Conservation (phyloP, 2,329 filamentous ascomycete genomes). For the Aspergillus glaucus region DNA sequence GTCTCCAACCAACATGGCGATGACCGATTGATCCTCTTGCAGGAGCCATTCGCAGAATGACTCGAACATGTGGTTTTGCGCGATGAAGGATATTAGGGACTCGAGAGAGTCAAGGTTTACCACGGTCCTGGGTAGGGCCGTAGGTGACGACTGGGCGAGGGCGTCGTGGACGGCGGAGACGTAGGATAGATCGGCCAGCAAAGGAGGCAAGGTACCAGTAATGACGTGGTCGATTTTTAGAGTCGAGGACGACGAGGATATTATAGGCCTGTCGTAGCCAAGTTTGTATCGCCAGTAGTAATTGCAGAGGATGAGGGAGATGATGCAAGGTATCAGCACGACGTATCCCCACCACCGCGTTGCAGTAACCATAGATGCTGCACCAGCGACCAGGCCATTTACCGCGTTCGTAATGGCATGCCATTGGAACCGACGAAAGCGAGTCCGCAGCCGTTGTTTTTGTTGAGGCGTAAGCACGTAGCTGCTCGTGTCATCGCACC, state of each 20-base stretch:
- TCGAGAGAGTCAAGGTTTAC: slow-evolving; percentile 7
- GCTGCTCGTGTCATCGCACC: slow-evolving; percentile 13
- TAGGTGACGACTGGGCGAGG: slow-evolving; percentile 7
- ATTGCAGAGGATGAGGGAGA: slow-evolving; percentile 43
- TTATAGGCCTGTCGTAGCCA: slow-evolving; percentile 40
- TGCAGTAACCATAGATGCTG: slow-evolving; percentile 46
- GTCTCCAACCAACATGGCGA: background rate
- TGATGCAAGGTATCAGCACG: slow-evolving; percentile 46
- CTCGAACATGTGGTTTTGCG: slow-evolving; percentile 5
- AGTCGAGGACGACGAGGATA: slow-evolving; percentile 9
- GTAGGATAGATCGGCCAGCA: slow-evolving; percentile 22
- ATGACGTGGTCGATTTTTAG: slow-evolving; percentile 1
- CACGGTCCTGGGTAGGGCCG: slow-evolving; percentile 1
- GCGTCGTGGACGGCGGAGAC: slow-evolving; percentile 14
- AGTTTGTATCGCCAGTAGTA: slow-evolving; percentile 44
- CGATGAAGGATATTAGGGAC: slow-evolving; percentile 1
- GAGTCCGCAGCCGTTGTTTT: slow-evolving; percentile 25
- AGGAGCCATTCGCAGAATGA: slow-evolving; percentile 3
- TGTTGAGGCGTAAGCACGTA: slow-evolving; percentile 14
- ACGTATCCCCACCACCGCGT: slow-evolving; percentile 50
- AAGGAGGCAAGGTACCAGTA: slow-evolving; percentile 15
- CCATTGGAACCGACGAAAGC: slow-evolving; percentile 38
- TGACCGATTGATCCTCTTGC: background rate
- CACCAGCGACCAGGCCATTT: slow-evolving; percentile 44
- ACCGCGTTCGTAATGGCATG: slow-evolving; percentile 43